phyloP scores from a whole-genome alignment of 441 rosid species.

The Populus hybrid region DNA sequence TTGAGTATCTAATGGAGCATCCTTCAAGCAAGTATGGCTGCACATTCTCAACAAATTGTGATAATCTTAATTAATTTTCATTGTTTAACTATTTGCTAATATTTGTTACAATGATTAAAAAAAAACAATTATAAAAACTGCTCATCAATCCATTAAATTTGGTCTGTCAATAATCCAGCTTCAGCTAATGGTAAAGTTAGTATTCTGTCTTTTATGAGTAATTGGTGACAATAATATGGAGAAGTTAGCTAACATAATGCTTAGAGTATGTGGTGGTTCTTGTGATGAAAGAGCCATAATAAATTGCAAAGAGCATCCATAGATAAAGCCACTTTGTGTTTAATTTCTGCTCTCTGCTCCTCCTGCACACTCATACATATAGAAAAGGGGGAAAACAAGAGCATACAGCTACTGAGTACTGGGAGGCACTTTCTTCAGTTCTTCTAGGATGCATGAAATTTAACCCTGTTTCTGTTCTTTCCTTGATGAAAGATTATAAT shows the following conservation, averaged over 20 bases:
- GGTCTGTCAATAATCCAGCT: neutral
- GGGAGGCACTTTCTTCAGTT: neutral
- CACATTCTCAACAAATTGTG: neutral
- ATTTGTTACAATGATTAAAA: neutral
- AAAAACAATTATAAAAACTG: neutral
- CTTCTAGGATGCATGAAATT: neutral
- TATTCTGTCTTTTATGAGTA: neutral
- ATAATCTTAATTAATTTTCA: neutral
- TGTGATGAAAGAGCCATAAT: neutral
- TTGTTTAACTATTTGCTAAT: neutral
- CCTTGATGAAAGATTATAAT: neutral
- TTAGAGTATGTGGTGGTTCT: neutral
- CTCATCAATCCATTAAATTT: neutral
- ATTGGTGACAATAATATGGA: neutral
- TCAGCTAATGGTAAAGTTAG: neutral
- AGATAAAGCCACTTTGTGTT: neutral
- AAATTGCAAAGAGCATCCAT: neutral
- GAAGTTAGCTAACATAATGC: neutral
- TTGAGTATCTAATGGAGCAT: constrained; percentile 86
- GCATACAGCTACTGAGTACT: neutral
- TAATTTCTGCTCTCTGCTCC: neutral
- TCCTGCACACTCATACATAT: neutral
- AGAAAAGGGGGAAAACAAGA: neutral
- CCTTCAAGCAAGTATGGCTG: constrained; percentile 68
- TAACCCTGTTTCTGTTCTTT: neutral